A percentile compares a stretch with the other conserved stretches of the same genome.
These are phyloP conservation scores for Sporisorium graminicola DNA, from an alignment of 1,284 basidiomycete genomes.

Conservation along the genomic window DNA sequence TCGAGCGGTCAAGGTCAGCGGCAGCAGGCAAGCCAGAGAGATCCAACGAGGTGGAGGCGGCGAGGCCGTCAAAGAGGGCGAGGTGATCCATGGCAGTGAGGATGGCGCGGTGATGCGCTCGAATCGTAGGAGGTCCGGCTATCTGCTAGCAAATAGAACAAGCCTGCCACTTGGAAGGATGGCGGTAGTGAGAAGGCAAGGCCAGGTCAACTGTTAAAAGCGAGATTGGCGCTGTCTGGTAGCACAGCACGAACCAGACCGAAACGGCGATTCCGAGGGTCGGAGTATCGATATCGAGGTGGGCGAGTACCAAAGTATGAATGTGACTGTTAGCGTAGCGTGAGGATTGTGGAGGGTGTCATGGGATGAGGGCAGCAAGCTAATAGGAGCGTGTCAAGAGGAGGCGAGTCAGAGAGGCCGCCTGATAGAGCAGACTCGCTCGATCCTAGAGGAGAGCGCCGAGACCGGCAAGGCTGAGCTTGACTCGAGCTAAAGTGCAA, in stretches of 20 bases:
- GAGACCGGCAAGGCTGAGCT: too few relatives aligned
- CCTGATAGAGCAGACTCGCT: not conserved
- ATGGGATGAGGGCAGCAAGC: not conserved
- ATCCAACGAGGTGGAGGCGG: not conserved
- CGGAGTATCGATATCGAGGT: not conserved
- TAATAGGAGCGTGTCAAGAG: not conserved
- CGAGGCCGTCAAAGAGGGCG: conserved; percentile 14
- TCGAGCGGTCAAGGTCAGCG: conserved; percentile 4
- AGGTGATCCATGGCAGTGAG: conserved; percentile 19
- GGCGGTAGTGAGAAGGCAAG: not conserved
- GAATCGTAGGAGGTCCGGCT: too few relatives aligned
- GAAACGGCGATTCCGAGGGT: not conserved
- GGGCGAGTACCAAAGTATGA: not conserved
- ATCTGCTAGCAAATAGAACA: too few relatives aligned
- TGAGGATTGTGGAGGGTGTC: not conserved
- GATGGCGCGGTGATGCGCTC: not conserved
- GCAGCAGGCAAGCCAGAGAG: not conserved
- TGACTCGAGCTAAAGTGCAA: too few relatives aligned
- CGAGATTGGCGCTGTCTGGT: too few relatives aligned
- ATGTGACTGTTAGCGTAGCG: too few relatives aligned
- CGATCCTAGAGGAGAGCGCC: not conserved
- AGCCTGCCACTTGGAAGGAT: not conserved
- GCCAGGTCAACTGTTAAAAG: not conserved
- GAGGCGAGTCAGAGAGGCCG: not conserved
- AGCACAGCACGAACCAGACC: too few relatives aligned